Evolutionary conservation across 1,139 yeast genomes (phyloP), one percentile per base, ranked within the genome.

Genomic region (Saccharomyces hybrid): DNA sequence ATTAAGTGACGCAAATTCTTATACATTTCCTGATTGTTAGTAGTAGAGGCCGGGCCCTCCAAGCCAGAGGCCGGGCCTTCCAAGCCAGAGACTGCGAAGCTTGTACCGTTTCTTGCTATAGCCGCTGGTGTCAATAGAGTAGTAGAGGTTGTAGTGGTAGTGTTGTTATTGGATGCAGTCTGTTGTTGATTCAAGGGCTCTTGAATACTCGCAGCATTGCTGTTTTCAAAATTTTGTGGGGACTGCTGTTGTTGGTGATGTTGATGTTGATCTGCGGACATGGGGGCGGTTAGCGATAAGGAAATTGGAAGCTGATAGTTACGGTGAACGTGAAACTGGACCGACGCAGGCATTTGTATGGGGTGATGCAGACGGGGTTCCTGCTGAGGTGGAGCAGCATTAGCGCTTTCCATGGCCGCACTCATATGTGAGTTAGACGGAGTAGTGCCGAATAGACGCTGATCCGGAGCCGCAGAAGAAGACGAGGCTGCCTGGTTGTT

Each of bases 1-100:
- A 68, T 64, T 50, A 60, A 67, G 52, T 68, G 71, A 47, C 70
- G 69, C 26, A 67, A 57, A 52, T 64, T 63, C 51, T 66, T 67
- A 52, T 62, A 52, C 27, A 58, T 56, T 11, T 58, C 58, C 46
- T 54, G 54, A 28, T 54, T 58, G 41, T 54, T 52, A 2, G 54
- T 32, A 8, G 50, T 49, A 14, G 50, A 51, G 25, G 28, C 48
- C 23, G 23, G 23, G 23, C 23, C 23, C 4, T 19, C 23, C 23
- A 19, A 19, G 23, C 23, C 23, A 14, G 50, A 51, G 25, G 28
- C 48, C 23, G 23, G 23, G 23, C 23, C 23, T 19, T 19, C 23
- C 23, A 19, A 19, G 23, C 23, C 23, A 19, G 23, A 19, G 23
- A 3, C 23, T 19, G 23, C 23, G 23, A 19, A 3, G 3, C 46